Conservation (phyloP, 495 filamentous ascomycete species). For the Penicillium alfredii region DNA sequence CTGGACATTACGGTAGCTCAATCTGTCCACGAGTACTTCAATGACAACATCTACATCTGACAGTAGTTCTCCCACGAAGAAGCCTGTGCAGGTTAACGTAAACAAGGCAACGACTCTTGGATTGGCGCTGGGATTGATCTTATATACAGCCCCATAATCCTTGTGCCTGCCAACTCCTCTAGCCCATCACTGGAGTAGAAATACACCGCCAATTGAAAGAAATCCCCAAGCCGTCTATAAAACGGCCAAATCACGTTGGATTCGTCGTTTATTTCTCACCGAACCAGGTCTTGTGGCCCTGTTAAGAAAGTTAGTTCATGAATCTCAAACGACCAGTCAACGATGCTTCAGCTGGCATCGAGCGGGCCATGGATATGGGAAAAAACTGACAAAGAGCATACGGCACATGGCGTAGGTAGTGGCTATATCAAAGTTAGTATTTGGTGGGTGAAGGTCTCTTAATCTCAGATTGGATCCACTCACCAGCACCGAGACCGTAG, state of each 20-base stretch:
- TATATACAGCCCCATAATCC: slow-evolving; percentile 45
- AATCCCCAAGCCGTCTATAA: slow-evolving; percentile 11
- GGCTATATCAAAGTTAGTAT: slow-evolving; percentile 28
- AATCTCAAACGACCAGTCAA: no score
- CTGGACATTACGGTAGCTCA: no score
- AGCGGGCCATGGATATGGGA: no score
- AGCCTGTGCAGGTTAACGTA: no score
- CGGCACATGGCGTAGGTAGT: slow-evolving; percentile 55
- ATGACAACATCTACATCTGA: no score
- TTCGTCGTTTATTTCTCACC: slow-evolving; percentile 51
- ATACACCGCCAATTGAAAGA: slow-evolving; percentile 33
- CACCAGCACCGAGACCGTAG: slow-evolving; percentile 50
- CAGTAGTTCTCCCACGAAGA: no score
- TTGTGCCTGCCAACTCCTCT: slow-evolving; percentile 23
- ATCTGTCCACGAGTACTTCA: no score
- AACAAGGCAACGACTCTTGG: slow-evolving; percentile 23
- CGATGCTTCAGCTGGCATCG: no score
- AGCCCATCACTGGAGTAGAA: slow-evolving; percentile 33
- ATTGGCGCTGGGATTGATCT: slow-evolving; percentile 35
- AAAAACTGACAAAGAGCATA: slow-evolving; percentile 48
- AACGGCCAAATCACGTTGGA: slow-evolving; percentile 5
- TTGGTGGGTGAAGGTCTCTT: slow-evolving; percentile 13
- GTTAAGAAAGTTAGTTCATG: slow-evolving; percentile 21
- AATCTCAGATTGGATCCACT: slow-evolving; percentile 39
- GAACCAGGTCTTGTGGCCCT: slow-evolving; percentile 89